Percentiles rank a stretch among this genome's conserved stretches.
Evolutionary conservation across 106 monocot species (phyloP).

Genomic region (Agapanthus africanus): DNA sequence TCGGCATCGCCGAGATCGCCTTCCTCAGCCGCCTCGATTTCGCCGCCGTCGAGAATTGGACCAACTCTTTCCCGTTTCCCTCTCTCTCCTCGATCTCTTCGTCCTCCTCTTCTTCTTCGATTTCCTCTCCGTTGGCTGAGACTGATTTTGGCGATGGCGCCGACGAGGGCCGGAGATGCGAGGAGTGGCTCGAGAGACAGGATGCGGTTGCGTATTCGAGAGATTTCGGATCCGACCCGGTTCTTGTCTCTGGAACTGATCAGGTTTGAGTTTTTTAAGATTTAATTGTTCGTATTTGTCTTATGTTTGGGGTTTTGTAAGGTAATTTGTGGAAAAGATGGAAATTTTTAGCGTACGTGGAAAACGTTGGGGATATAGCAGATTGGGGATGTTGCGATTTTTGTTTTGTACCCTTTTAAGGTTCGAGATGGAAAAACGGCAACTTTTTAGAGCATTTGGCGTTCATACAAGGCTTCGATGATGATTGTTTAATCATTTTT

Average conservation of each 20-base stretch:
- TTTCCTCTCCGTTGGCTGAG: neutral
- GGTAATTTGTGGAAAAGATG: too few relatives aligned
- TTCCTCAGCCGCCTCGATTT: conserved; percentile 82
- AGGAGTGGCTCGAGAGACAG: conserved; percentile 65
- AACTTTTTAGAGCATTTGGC: neutral
- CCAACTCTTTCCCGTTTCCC: conserved; percentile 42
- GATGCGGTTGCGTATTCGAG: conserved; percentile 54
- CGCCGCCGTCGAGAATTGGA: conserved; percentile 54
- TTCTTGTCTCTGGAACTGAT: conserved; percentile 42
- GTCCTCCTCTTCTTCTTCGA: neutral
- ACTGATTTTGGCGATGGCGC: neutral
- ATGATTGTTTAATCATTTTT: neutral
- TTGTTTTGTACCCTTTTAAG: neutral
- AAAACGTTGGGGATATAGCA: too few relatives aligned
- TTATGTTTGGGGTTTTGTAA: too few relatives aligned
- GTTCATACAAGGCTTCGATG: neutral
- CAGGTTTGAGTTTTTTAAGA: conserved; percentile 16
- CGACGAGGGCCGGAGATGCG: conserved; percentile 7
- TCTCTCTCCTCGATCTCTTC: neutral
- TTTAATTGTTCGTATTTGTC: neutral
- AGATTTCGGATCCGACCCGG: conserved; percentile 68
- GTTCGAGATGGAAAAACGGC: neutral
- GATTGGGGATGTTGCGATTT: neutral
- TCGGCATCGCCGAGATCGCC: conserved; percentile 65
- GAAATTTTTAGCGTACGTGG: too few relatives aligned